Percentiles rank a stretch among this genome's conserved stretches.
phyloP scores from a whole-genome alignment of 768 basidiomycete species.

The Suillus placidus region DNA sequence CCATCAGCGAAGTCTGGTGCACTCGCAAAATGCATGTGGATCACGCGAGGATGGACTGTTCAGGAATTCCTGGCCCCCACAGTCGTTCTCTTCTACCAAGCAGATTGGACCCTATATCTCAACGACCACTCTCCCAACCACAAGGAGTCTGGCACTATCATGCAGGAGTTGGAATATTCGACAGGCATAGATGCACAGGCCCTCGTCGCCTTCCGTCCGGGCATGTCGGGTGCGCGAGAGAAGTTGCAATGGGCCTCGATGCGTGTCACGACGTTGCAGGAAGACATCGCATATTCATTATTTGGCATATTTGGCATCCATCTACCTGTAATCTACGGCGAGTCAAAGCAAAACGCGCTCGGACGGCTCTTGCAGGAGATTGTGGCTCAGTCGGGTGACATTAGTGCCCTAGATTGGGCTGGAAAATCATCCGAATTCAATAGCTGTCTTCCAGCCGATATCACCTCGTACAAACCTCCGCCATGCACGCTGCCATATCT shows the following conservation, averaged over 20 bases:
- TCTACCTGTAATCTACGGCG: conserved; percentile 21
- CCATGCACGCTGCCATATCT: neutral
- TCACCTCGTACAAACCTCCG: neutral
- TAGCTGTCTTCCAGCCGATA: conserved; percentile 1
- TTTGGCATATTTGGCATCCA: neutral
- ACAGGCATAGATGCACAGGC: neutral
- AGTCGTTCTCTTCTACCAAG: neutral
- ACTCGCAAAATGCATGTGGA: neutral
- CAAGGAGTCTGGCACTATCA: neutral
- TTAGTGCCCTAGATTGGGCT: too few species aligned
- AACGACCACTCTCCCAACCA: neutral
- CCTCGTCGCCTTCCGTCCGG: neutral
- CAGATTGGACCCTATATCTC: neutral
- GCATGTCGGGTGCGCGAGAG: neutral
- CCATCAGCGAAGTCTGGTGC: neutral
- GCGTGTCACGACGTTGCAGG: neutral
- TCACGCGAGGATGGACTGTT: neutral
- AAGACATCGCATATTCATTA: neutral
- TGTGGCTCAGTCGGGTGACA: conserved; percentile 8
- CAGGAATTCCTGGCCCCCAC: neutral
- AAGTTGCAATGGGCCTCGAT: neutral
- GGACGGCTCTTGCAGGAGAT: conserved; percentile 4
- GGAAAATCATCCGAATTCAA: neutral
- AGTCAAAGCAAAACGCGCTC: conserved; percentile 10
- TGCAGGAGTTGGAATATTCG: neutral